phyloP scores from a whole-genome alignment of 257 asterid species.

The Solanum lignicaule region DNA sequence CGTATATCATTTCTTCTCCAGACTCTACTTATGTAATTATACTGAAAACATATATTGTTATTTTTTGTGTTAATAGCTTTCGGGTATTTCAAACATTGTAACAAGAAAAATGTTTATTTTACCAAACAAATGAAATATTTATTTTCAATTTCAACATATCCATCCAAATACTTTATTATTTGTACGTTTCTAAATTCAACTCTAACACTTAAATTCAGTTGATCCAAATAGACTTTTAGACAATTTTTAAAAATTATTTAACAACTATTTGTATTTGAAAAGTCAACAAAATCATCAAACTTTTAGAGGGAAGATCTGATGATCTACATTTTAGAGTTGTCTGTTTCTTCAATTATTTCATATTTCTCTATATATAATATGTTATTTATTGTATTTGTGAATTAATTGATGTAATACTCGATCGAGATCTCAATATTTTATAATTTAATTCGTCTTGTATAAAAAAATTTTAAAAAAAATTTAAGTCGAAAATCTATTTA shows the following conservation, averaged over 20 bases:
- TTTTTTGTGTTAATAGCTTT: neutral
- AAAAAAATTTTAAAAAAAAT: neutral
- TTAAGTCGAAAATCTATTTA: rapidly evolving
- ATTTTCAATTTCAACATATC: neutral
- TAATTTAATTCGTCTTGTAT: neutral
- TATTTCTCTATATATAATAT: neutral
- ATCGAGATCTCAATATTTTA: neutral
- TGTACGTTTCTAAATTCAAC: neutral
- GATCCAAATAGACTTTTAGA: neutral
- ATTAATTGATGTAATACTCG: neutral
- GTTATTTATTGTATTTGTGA: neutral
- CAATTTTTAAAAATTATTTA: too few species aligned
- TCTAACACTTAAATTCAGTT: neutral
- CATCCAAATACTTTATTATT: neutral
- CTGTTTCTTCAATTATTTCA: too few species aligned
- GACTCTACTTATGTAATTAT: neutral
- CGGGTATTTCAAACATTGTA: neutral
- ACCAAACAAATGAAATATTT: neutral
- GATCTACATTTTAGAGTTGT: neutral
- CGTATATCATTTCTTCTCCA: rapidly evolving
- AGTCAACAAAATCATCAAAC: neutral
- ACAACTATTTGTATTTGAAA: too few species aligned
- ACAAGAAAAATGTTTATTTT: neutral
- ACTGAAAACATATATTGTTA: rapidly evolving
- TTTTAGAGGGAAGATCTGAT: neutral